Evolutionary conservation across 2,329 filamentous ascomycete species (phyloP), one percentile per base, ranked within the genome.

Genomic region (Phyllosticta paracitricarpa): DNA sequence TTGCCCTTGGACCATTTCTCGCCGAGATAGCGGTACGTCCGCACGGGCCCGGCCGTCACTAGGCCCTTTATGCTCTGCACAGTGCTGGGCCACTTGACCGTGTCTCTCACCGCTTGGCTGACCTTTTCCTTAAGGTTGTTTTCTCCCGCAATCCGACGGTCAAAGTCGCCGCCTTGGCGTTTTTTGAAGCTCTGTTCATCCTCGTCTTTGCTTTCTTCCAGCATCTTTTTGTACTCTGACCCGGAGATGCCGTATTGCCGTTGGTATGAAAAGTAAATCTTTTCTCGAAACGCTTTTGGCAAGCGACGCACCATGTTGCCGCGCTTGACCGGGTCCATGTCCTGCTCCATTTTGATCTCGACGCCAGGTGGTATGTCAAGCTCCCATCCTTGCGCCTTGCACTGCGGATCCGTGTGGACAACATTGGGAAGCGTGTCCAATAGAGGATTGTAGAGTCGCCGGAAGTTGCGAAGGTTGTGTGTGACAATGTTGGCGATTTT

Each of bases 301-400:
- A 99, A 79, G 12, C 94, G 87, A 4, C 94, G 86, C 9, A 99
- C 93, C 90, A 99, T 99, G 75, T 99, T 99, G 19, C 89, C 91
- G 62, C 94, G 86, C 69, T 89, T 91, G 62, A 89, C 77, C 0
- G 92, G 89, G 68, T 96, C 89, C 91, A 97, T 95, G 69, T 97
- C 91, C 74, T 99, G 94, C 52, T 82, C 80, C 22, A 99, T 79
- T 17, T 78, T 81, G 66, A 89, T 81, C 66, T 94, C 85, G 26
- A 84, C 79, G 12, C 53, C 71, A 58, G 70, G 73, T 61, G 66
- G 68, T 22, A 65, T 64, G 61, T 88, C 84, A 58, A 83, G 81
- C 59, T 85, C 79, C 86, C 88, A 90, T 65, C 83, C 80, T 10
- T 76, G 73, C 40, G 82, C 74, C 8, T 76, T 81, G 66, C 83